These are phyloP conservation scores for Talaromyces atroroseus DNA, from an alignment of 2,329 filamentous ascomycete species.

Conservation along the genomic window DNA sequence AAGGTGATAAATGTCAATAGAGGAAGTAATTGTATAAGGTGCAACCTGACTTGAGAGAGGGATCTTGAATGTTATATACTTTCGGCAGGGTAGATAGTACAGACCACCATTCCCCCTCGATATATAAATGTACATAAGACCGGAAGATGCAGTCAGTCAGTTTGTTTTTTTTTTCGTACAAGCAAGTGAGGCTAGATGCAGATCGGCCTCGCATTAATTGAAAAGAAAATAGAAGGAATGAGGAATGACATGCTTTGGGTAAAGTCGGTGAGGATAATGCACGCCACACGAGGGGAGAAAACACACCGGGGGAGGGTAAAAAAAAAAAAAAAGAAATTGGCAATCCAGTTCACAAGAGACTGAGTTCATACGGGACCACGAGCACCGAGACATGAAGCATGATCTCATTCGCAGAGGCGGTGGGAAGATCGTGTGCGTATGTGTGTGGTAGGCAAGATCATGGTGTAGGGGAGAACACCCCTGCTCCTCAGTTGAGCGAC, in stretches of 20 bases:
- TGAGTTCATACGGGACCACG: conserved; percentile 5
- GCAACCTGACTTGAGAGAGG: not conserved
- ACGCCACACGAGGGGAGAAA: not conserved
- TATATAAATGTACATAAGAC: conserved; percentile 3
- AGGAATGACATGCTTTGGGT: not conserved
- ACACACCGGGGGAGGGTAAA: no score
- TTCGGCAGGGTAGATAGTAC: not conserved
- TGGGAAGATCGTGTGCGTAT: not conserved
- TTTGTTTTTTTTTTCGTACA: not conserved
- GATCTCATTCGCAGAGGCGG: conserved; percentile 3
- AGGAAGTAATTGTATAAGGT: not conserved
- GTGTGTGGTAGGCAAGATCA: not conserved
- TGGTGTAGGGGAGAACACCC: not conserved
- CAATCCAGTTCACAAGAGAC: not conserved
- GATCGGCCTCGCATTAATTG: not conserved
- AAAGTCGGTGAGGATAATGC: conserved; percentile 7
- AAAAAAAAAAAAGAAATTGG: not conserved
- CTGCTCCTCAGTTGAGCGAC: not conserved
- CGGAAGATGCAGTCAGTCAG: not conserved
- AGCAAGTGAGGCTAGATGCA: conserved; percentile 11
- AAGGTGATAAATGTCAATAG: not conserved
- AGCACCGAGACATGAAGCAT: conserved; percentile 6
- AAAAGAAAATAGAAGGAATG: not conserved
- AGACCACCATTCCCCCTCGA: not conserved
- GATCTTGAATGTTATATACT: conserved; percentile 5